phyloP scores from a whole-genome alignment of 1,139 yeast species.

The Saccharomycopsis phalli region DNA sequence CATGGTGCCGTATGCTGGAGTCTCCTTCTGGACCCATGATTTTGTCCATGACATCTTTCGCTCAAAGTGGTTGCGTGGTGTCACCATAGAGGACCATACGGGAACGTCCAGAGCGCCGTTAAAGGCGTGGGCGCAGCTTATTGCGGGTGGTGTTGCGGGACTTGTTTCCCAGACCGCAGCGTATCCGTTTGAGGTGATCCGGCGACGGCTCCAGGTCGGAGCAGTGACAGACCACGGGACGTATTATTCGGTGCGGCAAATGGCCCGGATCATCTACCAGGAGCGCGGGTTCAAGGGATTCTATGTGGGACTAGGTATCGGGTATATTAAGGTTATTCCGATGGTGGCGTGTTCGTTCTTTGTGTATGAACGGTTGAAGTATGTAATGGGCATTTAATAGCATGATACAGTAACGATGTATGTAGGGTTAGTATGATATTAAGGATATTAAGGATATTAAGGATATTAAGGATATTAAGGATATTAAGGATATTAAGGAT shows the following conservation, averaged over 20 bases:
- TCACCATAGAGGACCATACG: slow-evolving; percentile 38
- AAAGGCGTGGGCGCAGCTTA: slow-evolving; percentile 81
- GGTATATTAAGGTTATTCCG: slow-evolving; percentile 89
- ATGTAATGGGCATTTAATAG: slow-evolving; percentile 52
- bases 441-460: too few species aligned
- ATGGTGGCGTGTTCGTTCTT: slow-evolving; percentile 96
- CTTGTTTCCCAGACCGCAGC: slow-evolving; percentile 94
- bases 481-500: too few species aligned
- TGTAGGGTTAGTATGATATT: too few species aligned
- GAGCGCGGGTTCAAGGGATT: slow-evolving; percentile 80
- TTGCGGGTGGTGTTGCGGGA: slow-evolving; percentile 95
- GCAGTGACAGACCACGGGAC: slow-evolving; percentile 64
- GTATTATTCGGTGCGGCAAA: slow-evolving; percentile 39
- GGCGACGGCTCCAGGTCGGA: slow-evolving; percentile 95
- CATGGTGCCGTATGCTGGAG: slow-evolving; percentile 97
- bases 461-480: too few species aligned
- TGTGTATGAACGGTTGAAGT: slow-evolving; percentile 83
- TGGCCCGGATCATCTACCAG: slow-evolving; percentile 41
- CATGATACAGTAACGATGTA: too few species aligned
- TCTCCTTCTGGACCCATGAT: slow-evolving; percentile 91
- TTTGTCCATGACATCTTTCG: slow-evolving; percentile 78
- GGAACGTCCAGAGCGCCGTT: slow-evolving; percentile 46
- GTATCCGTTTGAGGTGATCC: slow-evolving; percentile 90
- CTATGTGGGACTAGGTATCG: slow-evolving; percentile 89
- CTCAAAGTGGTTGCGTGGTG: slow-evolving; percentile 40